Base-by-base conservation (phyloP, 1,139 yeast genomes). In the Yamadazyma triangularis region DNA sequence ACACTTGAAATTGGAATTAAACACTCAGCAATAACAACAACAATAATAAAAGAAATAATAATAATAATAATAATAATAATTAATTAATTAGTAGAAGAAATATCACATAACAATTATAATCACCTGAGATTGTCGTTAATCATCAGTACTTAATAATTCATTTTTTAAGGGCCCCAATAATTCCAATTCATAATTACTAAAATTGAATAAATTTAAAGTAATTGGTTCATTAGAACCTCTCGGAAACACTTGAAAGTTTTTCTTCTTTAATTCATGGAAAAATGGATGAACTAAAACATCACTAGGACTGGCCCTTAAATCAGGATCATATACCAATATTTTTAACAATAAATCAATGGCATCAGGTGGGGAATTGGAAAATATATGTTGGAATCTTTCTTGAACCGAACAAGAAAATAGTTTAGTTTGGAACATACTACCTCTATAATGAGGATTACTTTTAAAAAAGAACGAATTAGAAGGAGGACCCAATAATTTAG, bases 401-500 rank as follows among this genome's bases (percentile, higher is more conserved):
- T 47, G 74, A 45, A 79, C 60, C 15, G 75, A 58, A 32, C 88
- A 79, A 33, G 75, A 66, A 51, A 80, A 82, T 29, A 80, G 54
- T 43, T 82, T 83, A 39, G 78, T 78, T 23, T 82, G 73, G 52
- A 73, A 82, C 66, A 79, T 69, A 34, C 85, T 83, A 4, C 93
- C 93, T 44, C 78, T 71, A 53, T 81, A 83, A 39, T 74, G 73
- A 14, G 89, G 85, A 49, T 82, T 82, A 31, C 82, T 77, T 46
- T 79, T 79, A 58, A 76, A 80, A 44, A 83, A 76, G 50, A 82
- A 83, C 31, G 79, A 71, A 46, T 80, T 81, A 25, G 84, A 79
- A 13, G 91, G 91, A 8, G 81, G 79, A 1, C 94, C 94, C 47
- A 83, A 62, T 35, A 83, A 58, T 53, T 83, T 83, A 2, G 87